Evolutionary conservation across 169 alveolate genomes (phyloP).

Genomic region (Miamiensis avidus): DNA sequence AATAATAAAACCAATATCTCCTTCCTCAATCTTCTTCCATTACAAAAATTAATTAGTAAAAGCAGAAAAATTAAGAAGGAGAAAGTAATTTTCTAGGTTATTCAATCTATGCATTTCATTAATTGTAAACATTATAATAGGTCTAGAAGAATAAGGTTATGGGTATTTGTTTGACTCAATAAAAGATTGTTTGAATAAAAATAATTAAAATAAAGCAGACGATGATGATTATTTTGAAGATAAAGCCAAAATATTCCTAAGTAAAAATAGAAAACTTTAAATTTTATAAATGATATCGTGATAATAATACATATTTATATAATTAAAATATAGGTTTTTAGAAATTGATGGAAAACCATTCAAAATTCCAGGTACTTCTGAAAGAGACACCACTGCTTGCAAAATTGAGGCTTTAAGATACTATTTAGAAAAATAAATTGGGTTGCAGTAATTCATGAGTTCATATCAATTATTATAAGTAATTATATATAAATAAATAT

Average conservation of each 20-base stretch:
- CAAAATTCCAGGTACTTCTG: conserved; percentile 55
- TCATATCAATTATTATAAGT: conserved; percentile 42
- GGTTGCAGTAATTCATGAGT: conserved; percentile 47
- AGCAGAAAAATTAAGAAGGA: not conserved
- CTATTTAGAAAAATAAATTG: conserved; percentile 58
- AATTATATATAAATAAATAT: conserved; percentile 7
- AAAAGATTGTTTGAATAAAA: conserved; percentile 34
- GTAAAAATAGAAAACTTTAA: conserved; percentile 1
- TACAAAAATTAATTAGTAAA: not conserved
- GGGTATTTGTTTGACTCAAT: conserved; percentile 18
- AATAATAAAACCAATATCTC: no score
- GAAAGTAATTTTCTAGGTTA: not conserved
- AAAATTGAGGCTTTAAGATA: conserved; percentile 68
- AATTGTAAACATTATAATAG: no score
- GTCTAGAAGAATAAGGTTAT: conserved; percentile 43
- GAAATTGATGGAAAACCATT: conserved; percentile 28
- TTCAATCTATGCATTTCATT: not conserved
- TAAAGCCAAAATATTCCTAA: conserved; percentile 31
- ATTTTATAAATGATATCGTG: not conserved
- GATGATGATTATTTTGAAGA: conserved; percentile 27
- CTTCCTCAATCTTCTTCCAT: not conserved
- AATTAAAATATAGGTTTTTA: conserved; percentile 30
- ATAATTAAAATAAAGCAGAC: conserved; percentile 11
- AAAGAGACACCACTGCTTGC: conserved; percentile 53
- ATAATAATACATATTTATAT: not conserved